Percentiles rank a stretch among this genome's conserved stretches.
Evolutionary conservation across 108 stramenopile genomes (phyloP).

Genomic region (Nitzschia sp.): DNA sequence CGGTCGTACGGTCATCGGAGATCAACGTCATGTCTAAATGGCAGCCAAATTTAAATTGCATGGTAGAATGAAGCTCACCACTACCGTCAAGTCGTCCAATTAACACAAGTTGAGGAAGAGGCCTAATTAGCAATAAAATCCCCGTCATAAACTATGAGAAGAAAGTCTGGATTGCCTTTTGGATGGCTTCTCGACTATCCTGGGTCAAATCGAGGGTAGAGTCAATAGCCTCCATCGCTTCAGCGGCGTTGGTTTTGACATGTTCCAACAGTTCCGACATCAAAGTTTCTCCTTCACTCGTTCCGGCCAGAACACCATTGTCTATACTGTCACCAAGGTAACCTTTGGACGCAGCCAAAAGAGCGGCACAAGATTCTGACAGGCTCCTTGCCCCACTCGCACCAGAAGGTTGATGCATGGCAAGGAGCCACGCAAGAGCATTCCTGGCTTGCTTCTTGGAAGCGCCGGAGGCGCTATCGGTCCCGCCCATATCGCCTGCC

Average conservation of each 20-base stretch:
- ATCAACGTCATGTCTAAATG: too few relatives aligned
- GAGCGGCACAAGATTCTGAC: slow-evolving; percentile 63
- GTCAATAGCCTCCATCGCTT: slow-evolving; percentile 60
- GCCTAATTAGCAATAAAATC: too few relatives aligned
- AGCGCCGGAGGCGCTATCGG: slow-evolving; percentile 30
- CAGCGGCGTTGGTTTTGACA: slow-evolving; percentile 48
- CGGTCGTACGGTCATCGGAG: too few relatives aligned
- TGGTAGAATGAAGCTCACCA: too few relatives aligned
- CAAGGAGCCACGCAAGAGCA: slow-evolving; percentile 67
- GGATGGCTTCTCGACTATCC: slow-evolving; percentile 41
- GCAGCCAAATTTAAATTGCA: too few relatives aligned
- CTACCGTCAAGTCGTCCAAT: too few relatives aligned
- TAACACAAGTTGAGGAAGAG: too few relatives aligned
- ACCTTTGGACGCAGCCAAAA: slow-evolving; percentile 81
- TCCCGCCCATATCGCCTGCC: slow-evolving; percentile 66
- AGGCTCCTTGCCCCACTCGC: slow-evolving; percentile 41
- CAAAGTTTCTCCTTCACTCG: slow-evolving; percentile 47
- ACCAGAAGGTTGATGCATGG: slow-evolving; percentile 78
- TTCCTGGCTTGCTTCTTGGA: slow-evolving; percentile 58
- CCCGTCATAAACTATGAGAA: slow-evolving; percentile 42
- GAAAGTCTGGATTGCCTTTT: slow-evolving; percentile 55
- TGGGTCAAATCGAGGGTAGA: slow-evolving; percentile 56
- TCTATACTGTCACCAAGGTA: slow-evolving; percentile 58
- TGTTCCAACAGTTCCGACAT: slow-evolving; percentile 52
- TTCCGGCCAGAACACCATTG: slow-evolving; percentile 58